phyloP scores from a whole-genome alignment of 2,329 filamentous ascomycete genomes.

The Cryphonectria radicalis region DNA sequence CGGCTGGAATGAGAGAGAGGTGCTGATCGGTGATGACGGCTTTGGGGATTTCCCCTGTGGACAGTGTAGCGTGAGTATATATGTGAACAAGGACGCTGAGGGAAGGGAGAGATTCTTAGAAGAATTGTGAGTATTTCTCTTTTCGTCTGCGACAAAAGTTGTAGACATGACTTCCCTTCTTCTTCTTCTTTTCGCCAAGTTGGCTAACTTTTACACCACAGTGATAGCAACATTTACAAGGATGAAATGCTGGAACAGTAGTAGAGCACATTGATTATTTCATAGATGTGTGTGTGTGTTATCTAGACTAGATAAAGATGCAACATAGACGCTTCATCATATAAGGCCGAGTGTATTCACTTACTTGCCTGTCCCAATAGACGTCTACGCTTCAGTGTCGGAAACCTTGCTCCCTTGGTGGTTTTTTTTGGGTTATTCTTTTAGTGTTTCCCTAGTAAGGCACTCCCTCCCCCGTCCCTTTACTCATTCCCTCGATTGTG shows the following conservation, averaged over 20 bases:
- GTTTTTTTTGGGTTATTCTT: no score
- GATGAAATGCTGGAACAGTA: slow-evolving; percentile 15
- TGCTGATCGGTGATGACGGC: slow-evolving; percentile 64
- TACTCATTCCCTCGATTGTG: no score
- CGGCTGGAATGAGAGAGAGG: slow-evolving; percentile 57
- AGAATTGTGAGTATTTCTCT: slow-evolving; percentile 43
- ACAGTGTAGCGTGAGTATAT: slow-evolving; percentile 61
- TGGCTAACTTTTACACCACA: slow-evolving; percentile 17
- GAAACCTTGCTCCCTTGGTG: neutral
- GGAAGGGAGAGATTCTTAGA: slow-evolving; percentile 49
- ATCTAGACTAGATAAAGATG: neutral
- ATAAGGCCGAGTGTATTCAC: neutral
- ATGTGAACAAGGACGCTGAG: slow-evolving; percentile 59
- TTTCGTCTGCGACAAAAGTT: neutral
- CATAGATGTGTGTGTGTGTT: neutral
- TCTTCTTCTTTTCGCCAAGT: neutral
- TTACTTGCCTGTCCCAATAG: neutral
- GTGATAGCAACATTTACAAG: slow-evolving; percentile 37
- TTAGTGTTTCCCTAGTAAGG: no score
- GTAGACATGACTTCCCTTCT: neutral
- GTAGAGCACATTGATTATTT: neutral
- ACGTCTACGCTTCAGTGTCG: neutral
- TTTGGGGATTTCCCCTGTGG: slow-evolving; percentile 62
- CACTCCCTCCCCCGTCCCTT: no score
- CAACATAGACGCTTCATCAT: neutral